phyloP scores from a whole-genome alignment of 2,329 filamentous ascomycete species.

The Calonectria hongkongensis region DNA sequence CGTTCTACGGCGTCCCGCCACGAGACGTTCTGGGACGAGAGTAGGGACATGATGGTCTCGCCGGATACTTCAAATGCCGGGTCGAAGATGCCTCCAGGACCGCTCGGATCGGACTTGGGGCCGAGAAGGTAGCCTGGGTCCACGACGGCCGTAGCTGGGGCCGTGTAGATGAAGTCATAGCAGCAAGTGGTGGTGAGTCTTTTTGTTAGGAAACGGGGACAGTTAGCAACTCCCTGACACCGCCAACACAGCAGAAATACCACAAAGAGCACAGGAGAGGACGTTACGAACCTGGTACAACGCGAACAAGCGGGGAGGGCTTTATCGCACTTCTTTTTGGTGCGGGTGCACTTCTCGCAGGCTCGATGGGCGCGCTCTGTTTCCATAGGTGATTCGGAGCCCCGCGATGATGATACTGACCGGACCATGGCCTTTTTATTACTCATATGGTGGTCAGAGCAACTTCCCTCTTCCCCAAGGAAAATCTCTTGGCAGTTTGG shows the following conservation, averaged over 20 bases:
- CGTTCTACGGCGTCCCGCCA: constrained; percentile 62
- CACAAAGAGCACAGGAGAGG: neutral
- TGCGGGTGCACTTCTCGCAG: constrained; percentile 62
- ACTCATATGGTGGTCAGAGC: constrained; percentile 41
- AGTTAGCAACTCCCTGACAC: constrained; percentile 1
- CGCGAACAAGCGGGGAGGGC: constrained; percentile 60
- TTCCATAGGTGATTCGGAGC: constrained; percentile 57
- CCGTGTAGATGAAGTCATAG: constrained; percentile 62
- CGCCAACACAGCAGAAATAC: neutral
- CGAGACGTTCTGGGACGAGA: constrained; percentile 58
- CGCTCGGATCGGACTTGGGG: constrained; percentile 49
- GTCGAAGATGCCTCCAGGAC: constrained; percentile 54
- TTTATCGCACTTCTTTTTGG: constrained; percentile 64
- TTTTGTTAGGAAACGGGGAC: constrained; percentile 31
- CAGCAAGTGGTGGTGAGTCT: constrained; percentile 58
- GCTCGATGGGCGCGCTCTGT: constrained; percentile 59
- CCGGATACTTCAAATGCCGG: constrained; percentile 59
- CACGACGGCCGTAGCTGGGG: constrained; percentile 58
- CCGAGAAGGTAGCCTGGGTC: constrained; percentile 55
- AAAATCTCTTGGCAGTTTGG: neutral
- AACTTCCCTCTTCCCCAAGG: neutral
- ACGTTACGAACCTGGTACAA: constrained; percentile 57
- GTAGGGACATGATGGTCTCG: constrained; percentile 62
- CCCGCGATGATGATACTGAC: constrained; percentile 54
- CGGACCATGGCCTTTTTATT: constrained; percentile 51